Percentiles rank a stretch among this genome's conserved stretches.
phyloP scores from a whole-genome alignment of 2,329 filamentous ascomycete genomes.

The Sphaerulina musiva region DNA sequence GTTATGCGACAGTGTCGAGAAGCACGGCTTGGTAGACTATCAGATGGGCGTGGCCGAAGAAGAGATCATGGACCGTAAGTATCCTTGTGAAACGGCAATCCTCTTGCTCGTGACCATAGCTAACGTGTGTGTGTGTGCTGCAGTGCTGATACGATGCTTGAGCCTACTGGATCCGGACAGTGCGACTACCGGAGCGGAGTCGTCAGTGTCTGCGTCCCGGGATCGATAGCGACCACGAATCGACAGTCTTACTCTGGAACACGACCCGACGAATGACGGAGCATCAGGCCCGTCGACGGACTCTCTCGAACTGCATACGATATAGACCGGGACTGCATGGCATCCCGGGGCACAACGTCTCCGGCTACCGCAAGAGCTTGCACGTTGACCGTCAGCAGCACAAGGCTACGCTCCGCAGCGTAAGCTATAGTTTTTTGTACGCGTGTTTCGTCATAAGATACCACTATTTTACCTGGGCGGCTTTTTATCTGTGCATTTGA shows the following conservation, averaged over 20 bases:
- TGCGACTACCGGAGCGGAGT: slow-evolving; percentile 17
- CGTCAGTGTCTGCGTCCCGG: slow-evolving; percentile 16
- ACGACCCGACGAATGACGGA: background rate
- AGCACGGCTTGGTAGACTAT: slow-evolving; percentile 92
- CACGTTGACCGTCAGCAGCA: background rate
- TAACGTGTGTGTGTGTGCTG: slow-evolving; percentile 3
- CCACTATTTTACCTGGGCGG: slow-evolving; percentile 9
- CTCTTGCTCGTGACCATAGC: background rate
- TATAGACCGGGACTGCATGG: background rate
- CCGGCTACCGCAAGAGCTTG: background rate
- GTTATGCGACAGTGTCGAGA: slow-evolving; percentile 79
- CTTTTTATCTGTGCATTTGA: slow-evolving; percentile 9
- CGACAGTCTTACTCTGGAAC: background rate
- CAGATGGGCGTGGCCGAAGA: slow-evolving; percentile 96
- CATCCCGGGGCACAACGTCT: background rate
- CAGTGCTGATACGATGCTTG: slow-evolving; percentile 23
- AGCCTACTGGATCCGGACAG: slow-evolving; percentile 20
- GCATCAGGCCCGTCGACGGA: background rate
- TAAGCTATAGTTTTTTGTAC: slow-evolving; percentile 8
- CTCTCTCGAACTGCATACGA: background rate
- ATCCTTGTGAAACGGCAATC: background rate
- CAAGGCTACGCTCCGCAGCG: background rate
- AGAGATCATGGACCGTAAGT: slow-evolving; percentile 74
- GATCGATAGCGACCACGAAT: slow-evolving; percentile 10
- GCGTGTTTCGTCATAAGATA: slow-evolving; percentile 8